Conservation (phyloP, 1,284 basidiomycete genomes). For the Rugosomyces carneus region DNA sequence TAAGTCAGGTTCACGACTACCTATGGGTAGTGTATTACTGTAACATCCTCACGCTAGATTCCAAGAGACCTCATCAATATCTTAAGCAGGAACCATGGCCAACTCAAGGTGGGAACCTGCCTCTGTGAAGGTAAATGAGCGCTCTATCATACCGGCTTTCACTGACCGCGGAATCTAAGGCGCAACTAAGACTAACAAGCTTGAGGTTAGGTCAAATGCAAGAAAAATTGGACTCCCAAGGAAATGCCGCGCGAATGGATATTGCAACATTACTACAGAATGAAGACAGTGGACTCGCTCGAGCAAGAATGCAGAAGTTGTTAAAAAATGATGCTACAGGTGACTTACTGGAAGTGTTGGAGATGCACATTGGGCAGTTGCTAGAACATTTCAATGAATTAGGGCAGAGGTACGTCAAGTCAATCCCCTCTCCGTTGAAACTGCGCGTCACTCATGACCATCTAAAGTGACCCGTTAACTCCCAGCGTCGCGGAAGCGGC, state of each 20-base stretch:
- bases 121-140: conserved; percentile 39
- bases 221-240: conserved; percentile 59
- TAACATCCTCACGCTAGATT: too few relatives aligned
- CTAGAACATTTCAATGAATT: conserved; percentile 54
- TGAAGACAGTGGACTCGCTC: conserved; percentile 53
- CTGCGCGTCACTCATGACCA: conserved; percentile 4
- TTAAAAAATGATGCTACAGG: conserved; percentile 56
- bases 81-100: neutral
- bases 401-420: conserved; percentile 37
- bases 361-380: conserved; percentile 59
- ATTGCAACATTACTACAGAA: conserved; percentile 60
- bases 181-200: conserved; percentile 55
- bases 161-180: conserved; percentile 29
- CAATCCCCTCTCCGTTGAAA: conserved; percentile 1
- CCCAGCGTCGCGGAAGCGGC: conserved; percentile 55
- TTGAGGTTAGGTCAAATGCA: conserved; percentile 64
- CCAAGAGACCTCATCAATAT: too few relatives aligned
- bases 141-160: neutral
- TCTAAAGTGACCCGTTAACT: conserved; percentile 33
- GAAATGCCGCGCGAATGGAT: conserved; percentile 54
- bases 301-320: conserved; percentile 61
- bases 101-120: conserved; percentile 34
- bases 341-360: conserved; percentile 57
- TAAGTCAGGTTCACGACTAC: neutral
- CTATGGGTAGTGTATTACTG: neutral